Evolutionary conservation across 75 land plant species (phyloP), one percentile per base, ranked within the genome.

Genomic region (Sequoiadendron giganteum): DNA sequence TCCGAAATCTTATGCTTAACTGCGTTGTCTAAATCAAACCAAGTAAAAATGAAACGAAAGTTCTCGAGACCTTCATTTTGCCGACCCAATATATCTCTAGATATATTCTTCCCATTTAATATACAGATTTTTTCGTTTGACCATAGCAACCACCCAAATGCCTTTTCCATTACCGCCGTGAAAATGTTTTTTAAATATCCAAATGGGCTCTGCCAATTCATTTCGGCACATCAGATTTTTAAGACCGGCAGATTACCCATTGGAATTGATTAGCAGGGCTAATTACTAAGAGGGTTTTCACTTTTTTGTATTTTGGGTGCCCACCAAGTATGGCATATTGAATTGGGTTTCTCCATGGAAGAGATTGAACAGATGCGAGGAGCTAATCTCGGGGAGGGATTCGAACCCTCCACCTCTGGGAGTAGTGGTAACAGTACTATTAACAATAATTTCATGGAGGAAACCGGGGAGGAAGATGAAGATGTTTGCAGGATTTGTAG

Each of bases 401-500:
- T 47, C 84, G 52, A 82, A 82, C 49, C 84, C 76, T 72, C 86
- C 83, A 56, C 86, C 5, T 56, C 76, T 1, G 43, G 36, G 3
- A 28, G 40, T 13, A 56, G 21, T 52, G 15, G 54, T 49, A 13
- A 6, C 7, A 7, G 19, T 11, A 3, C 16, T 42, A 43, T 5
- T 34, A 85, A n/a, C 5, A n/a, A 28, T 47, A 82, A 82, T 47
- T 45, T n/a, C 10, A 28, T 82, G n/a, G 94, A 89, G 3, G 94
- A 93, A 16, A 96, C 94, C 14, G 95, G 93, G 13, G 99, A 97
- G 40, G 99, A 97, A 58, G 99, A 97, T 79, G 99, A 90, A 79
- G 99, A 97, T 78, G 99, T 96, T 5, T 97, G 99, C 88, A 80
- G 99, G 92, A 97, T 97, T 89, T 97, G 99, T 88, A 85, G 99